Base-by-base conservation (phyloP, 257 asterid genomes). In the Scutellaria minor region DNA sequence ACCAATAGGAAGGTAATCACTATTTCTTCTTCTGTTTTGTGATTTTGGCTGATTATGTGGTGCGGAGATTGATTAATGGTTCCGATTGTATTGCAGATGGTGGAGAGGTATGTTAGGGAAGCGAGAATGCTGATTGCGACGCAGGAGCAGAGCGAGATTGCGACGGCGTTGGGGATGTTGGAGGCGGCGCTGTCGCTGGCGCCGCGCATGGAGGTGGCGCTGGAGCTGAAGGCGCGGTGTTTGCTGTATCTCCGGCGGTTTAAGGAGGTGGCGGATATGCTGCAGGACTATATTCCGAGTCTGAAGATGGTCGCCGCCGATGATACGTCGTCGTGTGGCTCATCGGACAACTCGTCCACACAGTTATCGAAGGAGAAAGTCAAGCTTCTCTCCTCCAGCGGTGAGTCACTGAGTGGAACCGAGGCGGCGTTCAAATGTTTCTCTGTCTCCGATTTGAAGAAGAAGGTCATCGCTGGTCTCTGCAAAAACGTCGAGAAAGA, bases 221-320 rank as follows among this genome's bases (percentile, higher is more conserved):
- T 90, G 0, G 96, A 92, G 86, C 69, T 92, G 67, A 92, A 90
- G 58, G 96, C 97, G 13, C 77, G 95, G 63, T 90, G 91, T 66
- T 78, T 95, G 88, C 83, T 95, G 61, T 80, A 81, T 64, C 96
- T 87, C 68, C 83, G 97, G 42, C 89, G 98, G 71, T 95, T 81
- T 46, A 95, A 87, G 85, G 97, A 92, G 72, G 96, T 95, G 12
- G 97, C 97, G 35, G 87, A 84, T 78, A 83, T 95, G 99, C 79
- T 95, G 18, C 97, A 87, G 81, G 98, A 92, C 53, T 86, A 87
- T 67, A 90, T 95, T 45, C 99, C 99, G 14, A 92, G 97, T 75
- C 77, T 88, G 54, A 90, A 81, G 67, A 80, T 86, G 81, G 58
- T 78, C 68, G n/a, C 72, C 48, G 60, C 84, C 57, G 95, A 83